phyloP scores from a whole-genome alignment of 371 early-diverging fungal genomes.

The Blakeslea trispora region DNA sequence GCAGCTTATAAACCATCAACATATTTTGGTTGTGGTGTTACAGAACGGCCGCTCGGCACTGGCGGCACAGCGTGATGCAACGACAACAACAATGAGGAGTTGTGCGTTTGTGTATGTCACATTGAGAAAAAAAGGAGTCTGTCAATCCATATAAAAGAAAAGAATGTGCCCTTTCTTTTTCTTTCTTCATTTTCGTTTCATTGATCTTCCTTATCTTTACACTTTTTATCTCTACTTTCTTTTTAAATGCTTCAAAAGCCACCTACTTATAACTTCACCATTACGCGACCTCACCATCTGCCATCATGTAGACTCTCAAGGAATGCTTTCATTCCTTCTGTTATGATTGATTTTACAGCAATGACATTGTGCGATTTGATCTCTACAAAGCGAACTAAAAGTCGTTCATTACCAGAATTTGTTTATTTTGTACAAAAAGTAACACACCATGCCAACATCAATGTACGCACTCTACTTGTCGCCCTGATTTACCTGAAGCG shows the following conservation, averaged over 20 bases:
- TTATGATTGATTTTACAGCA: slow-evolving; percentile 30
- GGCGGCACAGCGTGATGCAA: not conserved
- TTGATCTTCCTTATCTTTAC: too few species aligned
- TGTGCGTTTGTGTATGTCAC: slow-evolving; percentile 1
- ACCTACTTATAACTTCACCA: slow-evolving; percentile 16
- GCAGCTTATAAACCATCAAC: too few species aligned
- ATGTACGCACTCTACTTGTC: slow-evolving; percentile 40
- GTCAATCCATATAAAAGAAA: not conserved
- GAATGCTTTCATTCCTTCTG: slow-evolving; percentile 13
- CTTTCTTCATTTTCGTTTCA: too few species aligned
- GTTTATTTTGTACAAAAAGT: slow-evolving; percentile 50
- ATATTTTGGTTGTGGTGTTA: too few species aligned
- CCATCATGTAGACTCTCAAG: not conserved
- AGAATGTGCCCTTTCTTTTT: too few species aligned
- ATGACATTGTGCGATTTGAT: slow-evolving; percentile 36
- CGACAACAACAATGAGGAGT: slow-evolving; percentile 6
- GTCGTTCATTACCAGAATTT: slow-evolving; percentile 42
- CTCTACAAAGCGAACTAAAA: slow-evolving; percentile 11
- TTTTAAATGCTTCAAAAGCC: slow-evolving; percentile 25
- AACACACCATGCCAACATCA: slow-evolving; percentile 40
- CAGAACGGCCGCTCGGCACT: too few species aligned
- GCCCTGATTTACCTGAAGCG: slow-evolving; percentile 49
- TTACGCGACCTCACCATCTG: slow-evolving; percentile 10
- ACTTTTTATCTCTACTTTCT: slow-evolving; percentile 3
- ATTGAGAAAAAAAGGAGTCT: not conserved